Evolutionary conservation across 345 rosid genomes (phyloP).

Genomic region (Syzygium grande): DNA sequence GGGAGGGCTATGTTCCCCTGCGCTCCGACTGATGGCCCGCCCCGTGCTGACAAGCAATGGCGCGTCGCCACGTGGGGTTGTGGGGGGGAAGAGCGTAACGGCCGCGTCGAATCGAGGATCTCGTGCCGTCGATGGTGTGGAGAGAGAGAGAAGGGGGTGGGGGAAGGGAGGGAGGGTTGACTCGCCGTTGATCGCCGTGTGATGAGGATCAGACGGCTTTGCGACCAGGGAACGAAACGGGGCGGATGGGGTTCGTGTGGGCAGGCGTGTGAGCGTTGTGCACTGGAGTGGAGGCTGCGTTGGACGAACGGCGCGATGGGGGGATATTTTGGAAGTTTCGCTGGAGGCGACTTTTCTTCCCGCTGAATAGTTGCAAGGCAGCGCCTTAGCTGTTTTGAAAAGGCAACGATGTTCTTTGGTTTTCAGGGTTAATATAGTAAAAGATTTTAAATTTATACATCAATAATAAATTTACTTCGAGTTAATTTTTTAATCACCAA

Average conservation of each 20-base stretch:
- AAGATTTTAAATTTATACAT: rapidly evolving
- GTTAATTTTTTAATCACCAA: no score
- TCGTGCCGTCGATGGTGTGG: neutral
- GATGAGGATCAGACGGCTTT: neutral
- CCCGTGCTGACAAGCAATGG: neutral
- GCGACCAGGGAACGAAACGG: neutral
- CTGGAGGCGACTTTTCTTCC: neutral
- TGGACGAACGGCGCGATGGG: neutral
- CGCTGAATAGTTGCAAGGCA: neutral
- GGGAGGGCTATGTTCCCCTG: neutral
- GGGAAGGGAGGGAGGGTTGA: neutral
- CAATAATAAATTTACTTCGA: no score
- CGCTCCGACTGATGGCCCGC: neutral
- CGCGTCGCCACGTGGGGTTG: neutral
- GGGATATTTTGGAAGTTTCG: neutral
- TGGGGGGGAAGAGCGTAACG: neutral
- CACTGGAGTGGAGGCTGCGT: neutral
- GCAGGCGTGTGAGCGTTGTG: neutral
- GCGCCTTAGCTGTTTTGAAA: neutral
- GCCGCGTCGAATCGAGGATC: neutral
- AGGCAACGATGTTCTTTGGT: neutral
- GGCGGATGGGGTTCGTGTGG: no score
- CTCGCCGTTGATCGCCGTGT: neutral
- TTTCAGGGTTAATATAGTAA: neutral
- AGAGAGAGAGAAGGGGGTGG: no score